Evolutionary conservation across 805 yeast species (phyloP), one percentile per base, ranked within the genome.

Genomic region (Cyberlindnera galapagoensis): DNA sequence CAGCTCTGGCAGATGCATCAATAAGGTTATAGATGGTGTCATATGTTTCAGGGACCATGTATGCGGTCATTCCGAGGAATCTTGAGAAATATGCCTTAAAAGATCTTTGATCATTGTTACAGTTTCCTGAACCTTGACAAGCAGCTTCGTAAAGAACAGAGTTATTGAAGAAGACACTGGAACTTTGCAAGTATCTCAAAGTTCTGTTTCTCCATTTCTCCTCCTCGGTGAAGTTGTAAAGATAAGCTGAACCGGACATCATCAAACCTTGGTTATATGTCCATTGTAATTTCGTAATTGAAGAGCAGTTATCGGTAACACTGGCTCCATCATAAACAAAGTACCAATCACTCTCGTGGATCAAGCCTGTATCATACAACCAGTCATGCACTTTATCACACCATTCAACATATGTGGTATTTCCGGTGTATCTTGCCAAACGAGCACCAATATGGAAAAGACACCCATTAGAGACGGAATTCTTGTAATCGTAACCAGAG

Each of bases 381-480:
- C 95, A 85, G 46, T 79, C 71, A 69, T 78, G 80, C n/a, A 79
- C 74, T 40, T 63, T 70, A 34, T 76, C 81, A 15, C 88, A 84
- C 60, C 80, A 74, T 10, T 77, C 79, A n/a, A 69, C 71, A 47
- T 85, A 86, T 1, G 86, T 64, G 21, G 69, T 71, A 57, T 86
- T 85, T 9, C 63, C 61, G 3, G 92, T 80, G 59, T 77, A 86
- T 47, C 94, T 70, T 3, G 88, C 90, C 44, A 85, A 69, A 43
- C 95, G 70, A 3, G 94, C 92, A 16, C 85, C 88, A 25, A 85
- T 60, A 43, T 80, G 76, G 69, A 86, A 84, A 33, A 86, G 58
- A 44, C 83, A 74, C 3, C 94, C 94, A 55, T 84, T 85, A n/a
- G 92, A 71, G 43, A 85, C 82, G n/a, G 88, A 62, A 60, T 86